These are phyloP conservation scores for Paratinospora sagittata DNA, from an alignment of 164 flowering plant species.

Conservation along the genomic window DNA sequence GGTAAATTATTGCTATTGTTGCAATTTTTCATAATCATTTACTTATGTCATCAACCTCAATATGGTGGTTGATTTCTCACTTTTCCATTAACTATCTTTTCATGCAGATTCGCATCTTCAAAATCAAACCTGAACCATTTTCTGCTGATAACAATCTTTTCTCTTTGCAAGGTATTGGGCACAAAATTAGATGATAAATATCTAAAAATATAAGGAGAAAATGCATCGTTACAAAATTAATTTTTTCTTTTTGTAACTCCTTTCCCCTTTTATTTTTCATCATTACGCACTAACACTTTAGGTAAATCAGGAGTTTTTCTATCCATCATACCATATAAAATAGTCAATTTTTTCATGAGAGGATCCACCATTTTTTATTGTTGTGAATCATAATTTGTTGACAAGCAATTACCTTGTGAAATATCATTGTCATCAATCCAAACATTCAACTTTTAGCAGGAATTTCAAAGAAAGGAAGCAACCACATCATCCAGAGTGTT, in stretches of 20 bases:
- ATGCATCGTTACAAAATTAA: not conserved
- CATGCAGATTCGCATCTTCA: conserved; percentile 65
- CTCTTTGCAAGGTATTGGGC: conserved; percentile 46
- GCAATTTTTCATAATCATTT: not conserved
- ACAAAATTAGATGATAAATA: not conserved
- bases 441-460: conserved; percentile 30
- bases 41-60: not conserved
- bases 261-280: not conserved
- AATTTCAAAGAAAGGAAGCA: conserved; percentile 59
- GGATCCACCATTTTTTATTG: not conserved
- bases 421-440: not conserved
- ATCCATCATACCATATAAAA: not conserved
- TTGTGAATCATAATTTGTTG: not conserved
- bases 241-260: not conserved
- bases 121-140: conserved; percentile 60
- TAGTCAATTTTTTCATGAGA: not conserved
- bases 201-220: not conserved
- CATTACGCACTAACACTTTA: too few species aligned
- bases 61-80: not conserved
- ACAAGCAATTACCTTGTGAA: not conserved
- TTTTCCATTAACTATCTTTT: not conserved
- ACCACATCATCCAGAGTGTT: conserved; percentile 42
- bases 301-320: not conserved
- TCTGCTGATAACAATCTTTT: conserved; percentile 41
- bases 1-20: conserved; percentile 31